Evolutionary conservation across 768 basidiomycete genomes (phyloP), one percentile per base, ranked within the genome.

Genomic region (Pholiota molesta): DNA sequence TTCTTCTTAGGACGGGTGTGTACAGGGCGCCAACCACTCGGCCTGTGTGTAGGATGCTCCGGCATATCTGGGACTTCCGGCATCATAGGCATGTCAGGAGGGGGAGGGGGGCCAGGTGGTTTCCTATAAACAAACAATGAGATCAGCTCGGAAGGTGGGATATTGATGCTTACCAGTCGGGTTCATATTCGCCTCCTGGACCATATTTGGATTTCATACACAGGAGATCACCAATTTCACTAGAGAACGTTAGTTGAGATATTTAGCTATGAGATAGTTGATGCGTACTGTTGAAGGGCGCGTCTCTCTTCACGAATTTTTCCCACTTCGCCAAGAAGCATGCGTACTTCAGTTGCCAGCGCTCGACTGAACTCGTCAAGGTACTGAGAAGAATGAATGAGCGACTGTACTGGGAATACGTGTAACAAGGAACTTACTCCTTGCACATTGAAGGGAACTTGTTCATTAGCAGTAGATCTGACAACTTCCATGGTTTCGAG

Each of bases 341-440:
- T 89, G 31, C 91, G 86, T 10, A 95, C 92, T 77, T 95, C 93
- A 16, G 84, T 80, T 2, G 93, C 91, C 51, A 95, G 75, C 1
- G 93, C 89, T 72, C 87, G 90, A 73, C 91, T 94, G 76, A 95
- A 95, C 60, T 95, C 91, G 62, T 95, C 90, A 14, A 95, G 82
- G 71, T 95, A 94, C 90, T 92, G 49, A 17, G 65, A 62, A 21
- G 13, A 49, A 23, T 66, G 42, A 6, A 58, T 61, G 29, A 62
- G 54, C 9, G 42, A 42, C 9, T 31, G 19, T 14, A 16, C n/a
- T 23, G 17, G 7, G 35, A 53, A 14, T 21, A 35, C 17, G 31
- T 47, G 55, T n/a, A 44, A 28, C 53, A 21, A 37, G 5, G n/a
- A 31, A 77, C 88, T 55, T 76, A 94, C 92, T 28, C 85, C 85